Conservation (phyloP, 176 grass and related monocot genomes). For the Oryza glumipatula region DNA sequence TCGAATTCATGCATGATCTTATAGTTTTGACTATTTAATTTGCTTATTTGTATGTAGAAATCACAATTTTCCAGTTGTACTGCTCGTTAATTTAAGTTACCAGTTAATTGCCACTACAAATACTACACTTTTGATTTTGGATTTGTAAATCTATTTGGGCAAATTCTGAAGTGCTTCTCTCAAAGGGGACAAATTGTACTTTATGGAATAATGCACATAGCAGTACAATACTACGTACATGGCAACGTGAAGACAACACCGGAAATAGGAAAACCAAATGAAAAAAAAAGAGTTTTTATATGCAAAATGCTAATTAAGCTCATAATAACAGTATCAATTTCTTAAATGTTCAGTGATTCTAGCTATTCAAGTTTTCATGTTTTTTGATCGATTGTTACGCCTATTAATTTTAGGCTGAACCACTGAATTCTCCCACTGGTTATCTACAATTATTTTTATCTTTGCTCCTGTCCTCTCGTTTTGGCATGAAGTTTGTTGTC, state of each 20-base stretch:
- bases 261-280: no score
- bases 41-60: not conserved
- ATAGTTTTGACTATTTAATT: not conserved
- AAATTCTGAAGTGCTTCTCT: not conserved
- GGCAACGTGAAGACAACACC: not conserved
- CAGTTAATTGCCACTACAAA: not conserved
- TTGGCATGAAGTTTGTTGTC: constrained; percentile 26
- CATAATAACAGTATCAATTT: no score
- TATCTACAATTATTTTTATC: not conserved
- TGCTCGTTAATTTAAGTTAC: not conserved
- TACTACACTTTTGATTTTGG: not conserved
- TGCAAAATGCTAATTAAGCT: no score
- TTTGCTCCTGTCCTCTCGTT: constrained; percentile 23
- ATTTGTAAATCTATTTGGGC: not conserved
- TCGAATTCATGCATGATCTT: not conserved
- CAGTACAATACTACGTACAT: not conserved
- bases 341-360: not conserved
- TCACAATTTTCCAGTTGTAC: no score
- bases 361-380: not conserved
- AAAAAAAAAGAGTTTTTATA: no score
- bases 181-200: not conserved
- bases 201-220: not conserved
- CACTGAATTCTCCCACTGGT: not conserved
- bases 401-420: not conserved
- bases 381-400: not conserved